phyloP scores from a whole-genome alignment of 1,284 basidiomycete species.

The Psilocybe mexicana region DNA sequence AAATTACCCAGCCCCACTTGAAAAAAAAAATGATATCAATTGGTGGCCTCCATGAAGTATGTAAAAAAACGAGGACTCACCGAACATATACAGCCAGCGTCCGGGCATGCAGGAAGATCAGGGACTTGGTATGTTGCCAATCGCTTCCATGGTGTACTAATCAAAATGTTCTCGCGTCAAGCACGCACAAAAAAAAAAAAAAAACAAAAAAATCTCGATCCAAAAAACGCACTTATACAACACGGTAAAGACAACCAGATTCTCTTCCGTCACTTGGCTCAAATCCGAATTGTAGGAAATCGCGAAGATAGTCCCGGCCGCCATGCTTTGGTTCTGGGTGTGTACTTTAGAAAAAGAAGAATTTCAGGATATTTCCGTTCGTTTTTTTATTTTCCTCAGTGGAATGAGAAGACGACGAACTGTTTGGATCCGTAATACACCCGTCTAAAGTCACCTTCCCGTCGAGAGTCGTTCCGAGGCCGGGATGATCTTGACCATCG shows the following conservation, averaged over 20 bases:
- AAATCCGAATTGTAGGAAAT: constrained; percentile 44
- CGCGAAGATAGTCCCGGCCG: constrained; percentile 45
- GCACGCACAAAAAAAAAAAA: background rate
- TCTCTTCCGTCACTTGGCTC: constrained; percentile 35
- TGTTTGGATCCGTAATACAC: constrained; percentile 38
- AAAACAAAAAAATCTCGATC: background rate
- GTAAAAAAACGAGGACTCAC: constrained; percentile 28
- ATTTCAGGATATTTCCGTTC: background rate
- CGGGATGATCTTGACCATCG: constrained; percentile 28
- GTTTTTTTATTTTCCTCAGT: background rate
- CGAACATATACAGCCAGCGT: constrained; percentile 45
- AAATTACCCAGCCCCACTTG: constrained; percentile 44
- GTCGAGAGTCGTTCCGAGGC: constrained; percentile 17
- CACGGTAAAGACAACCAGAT: constrained; percentile 41
- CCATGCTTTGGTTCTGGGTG: constrained; percentile 45
- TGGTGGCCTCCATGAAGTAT: background rate
- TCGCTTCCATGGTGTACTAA: constrained; percentile 21
- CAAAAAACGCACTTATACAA: constrained; percentile 31
- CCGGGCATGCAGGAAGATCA: constrained; percentile 44
- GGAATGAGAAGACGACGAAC: constrained; percentile 22
- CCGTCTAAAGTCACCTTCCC: constrained; percentile 15
- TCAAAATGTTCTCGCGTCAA: background rate
- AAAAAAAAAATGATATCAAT: background rate
- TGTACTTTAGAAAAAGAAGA: constrained; percentile 32
- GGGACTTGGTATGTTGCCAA: constrained; percentile 45